Base-by-base conservation (phyloP, 2,329 filamentous ascomycete species). In the Pseudocercospora cruenta region DNA sequence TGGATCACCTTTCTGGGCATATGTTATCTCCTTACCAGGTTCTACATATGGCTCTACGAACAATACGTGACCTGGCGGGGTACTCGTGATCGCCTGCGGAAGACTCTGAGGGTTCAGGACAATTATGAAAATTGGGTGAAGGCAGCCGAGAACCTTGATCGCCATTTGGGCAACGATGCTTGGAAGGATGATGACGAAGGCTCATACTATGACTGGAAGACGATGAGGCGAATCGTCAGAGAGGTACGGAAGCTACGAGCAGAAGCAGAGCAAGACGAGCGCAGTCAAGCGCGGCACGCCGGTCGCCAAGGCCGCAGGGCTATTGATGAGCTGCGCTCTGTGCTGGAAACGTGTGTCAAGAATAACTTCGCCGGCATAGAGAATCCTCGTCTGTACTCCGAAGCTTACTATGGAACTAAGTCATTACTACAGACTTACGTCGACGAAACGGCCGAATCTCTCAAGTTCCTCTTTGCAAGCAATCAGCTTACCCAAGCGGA, bases 371-470 rank as follows among this genome's bases (percentile, higher is more conserved):
- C 92, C 19, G 95, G 95, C 0, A 90, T 97, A 14, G 95, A 99
- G 79, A 98, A 97, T 74, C 89, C 94, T 9, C 87, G 93, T 62
- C 81, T 99, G n/a, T 99, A 99, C 78, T 96, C 92, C 74, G 94
- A 98, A 81, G 96, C 94, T 2, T 99, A 99, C 77, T 97, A 93
- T 73, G 95, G 95, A 33, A 98, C 95, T n/a, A 99, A 99, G 79
- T 88, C 95, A 67, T 80, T 97, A 70, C 92, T 97, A 31, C 95
- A 98, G 79, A 89, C 90, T 63, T 98, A 94, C 75, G 83, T 97
- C 53, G 92, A 97, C 67, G 94, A 98, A 80, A 90, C 91, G 58
- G 89, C 91, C 82, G 85, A 80, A 2, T 86, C 85, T 31, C 83
- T 97, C 55, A 83, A 85, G 60, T 87, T 95, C 68, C 81, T 98